Base-by-base conservation (phyloP, 768 basidiomycete genomes). In the Lactifluus piperatus region DNA sequence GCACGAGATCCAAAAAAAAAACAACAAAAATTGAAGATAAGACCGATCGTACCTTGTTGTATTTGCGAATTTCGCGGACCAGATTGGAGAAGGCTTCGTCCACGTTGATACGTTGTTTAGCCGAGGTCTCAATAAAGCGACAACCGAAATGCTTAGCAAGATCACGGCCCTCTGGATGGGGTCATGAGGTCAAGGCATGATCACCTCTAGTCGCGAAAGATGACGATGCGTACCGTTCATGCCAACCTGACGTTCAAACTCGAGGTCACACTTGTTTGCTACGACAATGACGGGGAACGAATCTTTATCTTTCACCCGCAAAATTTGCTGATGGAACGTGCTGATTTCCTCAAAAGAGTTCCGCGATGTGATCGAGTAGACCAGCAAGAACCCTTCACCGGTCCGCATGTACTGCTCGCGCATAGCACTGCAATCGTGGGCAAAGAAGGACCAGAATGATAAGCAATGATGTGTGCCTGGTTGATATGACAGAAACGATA, bases 371-470 rank as follows among this genome's bases (percentile, higher is more conserved):
- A 97, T 97, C 52, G 92, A 93, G 74, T 98, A 98, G 58, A 97
- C 94, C 63, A 98, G 84, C 44, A 98, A 81, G 79, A 98, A 98
- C 11, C 94, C 95, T 73, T 98, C 94, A 61, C 95, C 95, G 27
- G 94, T 93, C 53, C 94, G 85, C 94, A 97, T 98, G 76, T 98
- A 98, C 69, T 97, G 95, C 70, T 98, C 95, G 48, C 95, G 86
- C 95, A 98, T 97, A 24, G 95, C 95, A 58, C 92, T 94, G 69
- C 51, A 60, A 47, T 8, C 10, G 34, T 27, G 46, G 34, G 18
- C 4, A 20, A 26, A n/a, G 18, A 4, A 9, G 9, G 22, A 29
- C 34, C 39, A 43, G 46, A 29, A 44, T 46, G 62, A 51, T 41
- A 36, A 49, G 46, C 34, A 22, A n/a, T 47, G 45, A 30, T 1